A percentile compares a stretch with the other conserved stretches of the same genome.
Conservation (phyloP, 352 stramenopile genomes). For the Pythium rhizo-oryzae region DNA sequence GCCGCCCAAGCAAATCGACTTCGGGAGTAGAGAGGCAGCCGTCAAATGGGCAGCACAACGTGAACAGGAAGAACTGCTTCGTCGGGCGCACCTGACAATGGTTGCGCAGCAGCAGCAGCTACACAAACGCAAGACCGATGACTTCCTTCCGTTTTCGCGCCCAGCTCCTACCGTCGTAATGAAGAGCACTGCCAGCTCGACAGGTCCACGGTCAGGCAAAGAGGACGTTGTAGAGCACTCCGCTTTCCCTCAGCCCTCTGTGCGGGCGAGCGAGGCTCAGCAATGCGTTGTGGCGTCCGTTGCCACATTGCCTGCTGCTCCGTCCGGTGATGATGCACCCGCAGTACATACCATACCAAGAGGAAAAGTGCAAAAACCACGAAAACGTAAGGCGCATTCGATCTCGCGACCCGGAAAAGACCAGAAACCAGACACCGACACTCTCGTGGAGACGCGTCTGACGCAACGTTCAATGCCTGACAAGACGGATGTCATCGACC, state of each 20-base stretch:
- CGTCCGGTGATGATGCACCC: not conserved
- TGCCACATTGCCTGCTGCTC: not conserved
- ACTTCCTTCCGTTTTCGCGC: not conserved
- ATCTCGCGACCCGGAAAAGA: not conserved
- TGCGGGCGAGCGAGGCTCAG: not conserved
- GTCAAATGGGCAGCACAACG: not conserved
- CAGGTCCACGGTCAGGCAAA: not conserved
- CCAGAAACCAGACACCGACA: not conserved
- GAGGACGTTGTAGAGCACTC: not conserved
- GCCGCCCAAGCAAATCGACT: not conserved
- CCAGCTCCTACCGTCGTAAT: constrained; percentile 1
- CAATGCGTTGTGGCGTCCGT: not conserved
- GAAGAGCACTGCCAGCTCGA: not conserved
- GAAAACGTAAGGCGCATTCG: not conserved
- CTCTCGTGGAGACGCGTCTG: not conserved
- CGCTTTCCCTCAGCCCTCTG: not conserved
- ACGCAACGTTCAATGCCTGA: not conserved
- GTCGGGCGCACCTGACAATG: constrained; percentile 11
- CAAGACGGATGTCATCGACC: not conserved
- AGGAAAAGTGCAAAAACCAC: not conserved
- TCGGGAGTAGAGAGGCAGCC: not conserved
- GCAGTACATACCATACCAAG: not conserved
- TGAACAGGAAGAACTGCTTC: constrained; percentile 11
- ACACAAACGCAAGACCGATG: not conserved
- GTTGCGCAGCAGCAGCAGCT: constrained; percentile 15